Conservation (phyloP, 148 eudicot species). For the Chenopodium berlandieri region DNA sequence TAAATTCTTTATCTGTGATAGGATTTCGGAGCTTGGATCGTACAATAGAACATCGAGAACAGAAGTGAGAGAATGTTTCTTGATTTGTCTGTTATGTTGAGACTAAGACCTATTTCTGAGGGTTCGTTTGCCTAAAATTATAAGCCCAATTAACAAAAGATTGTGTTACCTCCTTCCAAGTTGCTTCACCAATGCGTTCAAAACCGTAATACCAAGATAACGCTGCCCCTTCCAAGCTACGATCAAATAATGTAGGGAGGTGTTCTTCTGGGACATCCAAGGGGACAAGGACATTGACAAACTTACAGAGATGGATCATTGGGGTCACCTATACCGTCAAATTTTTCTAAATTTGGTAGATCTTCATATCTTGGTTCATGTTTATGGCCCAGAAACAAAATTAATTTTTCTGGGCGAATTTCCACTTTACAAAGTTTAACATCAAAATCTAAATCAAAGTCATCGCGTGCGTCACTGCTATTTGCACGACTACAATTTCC, state of each 20-base stretch:
- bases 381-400: background rate
- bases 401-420: background rate
- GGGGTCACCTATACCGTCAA: background rate
- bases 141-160: background rate
- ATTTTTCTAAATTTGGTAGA: background rate
- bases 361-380: background rate
- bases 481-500: too few relatives aligned
- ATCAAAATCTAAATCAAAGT: background rate
- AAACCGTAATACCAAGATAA: background rate
- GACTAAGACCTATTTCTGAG: too few relatives aligned
- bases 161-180: background rate
- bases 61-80: too few relatives aligned
- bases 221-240: background rate
- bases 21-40: background rate
- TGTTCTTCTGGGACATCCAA: background rate
- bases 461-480: background rate
- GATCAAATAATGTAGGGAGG: background rate
- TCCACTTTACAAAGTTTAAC: too few relatives aligned
- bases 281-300: background rate
- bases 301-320: background rate
- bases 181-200: background rate
- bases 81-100: too few relatives aligned
- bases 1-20: background rate
- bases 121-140: too few relatives aligned
- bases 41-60: too few relatives aligned